Evolutionary conservation across 1,139 yeast species (phyloP), one percentile per base, ranked within the genome.

Genomic region (Yamadazyma diospyri): DNA sequence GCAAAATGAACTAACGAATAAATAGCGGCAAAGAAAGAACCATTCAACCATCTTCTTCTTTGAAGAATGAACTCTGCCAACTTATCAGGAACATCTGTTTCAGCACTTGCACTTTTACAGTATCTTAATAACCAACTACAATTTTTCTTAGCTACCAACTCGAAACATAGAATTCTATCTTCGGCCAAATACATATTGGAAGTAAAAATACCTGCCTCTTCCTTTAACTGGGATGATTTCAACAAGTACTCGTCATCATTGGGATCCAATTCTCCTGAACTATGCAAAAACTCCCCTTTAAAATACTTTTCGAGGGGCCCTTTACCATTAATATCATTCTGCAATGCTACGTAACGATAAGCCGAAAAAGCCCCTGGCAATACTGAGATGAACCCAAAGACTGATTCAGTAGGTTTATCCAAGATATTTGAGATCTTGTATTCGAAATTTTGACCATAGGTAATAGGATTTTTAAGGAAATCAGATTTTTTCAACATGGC

Each of bases 151-250:
- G 75, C 74, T 16, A 69, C 74, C 41, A 69, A 56, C 42, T 69
- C 75, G 48, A 59, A 69, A 60, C 75, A 69, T 34, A 69, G 55
- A 38, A 69, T 69, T 53, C 75, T 62, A 49, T 69, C 75, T 52
- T 69, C 75, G 30, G 75, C 75, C 45, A 69, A 57, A 43, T 69
- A 69, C 75, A 69, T 69, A 49, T 69, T 69, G 26, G 72, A 66
- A 2, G 75, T 69, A 48, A 69, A 69, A 38, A 69, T 69, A 7
- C 75, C 75, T 0, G 74, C 72, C 46, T 68, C 72, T 34, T 65
- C 70, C 39, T 64, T 58, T 44, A 64, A 42, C 47, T 61, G 57
- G n/a, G 51, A 50, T 25, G 59, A 53, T 41, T 68, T 68, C 45
- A 68, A 52, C 34, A 59, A 59, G 39, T 60, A 64, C 43, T 69